Conservation (phyloP, 768 basidiomycete species). For the Podaxis sp. region DNA sequence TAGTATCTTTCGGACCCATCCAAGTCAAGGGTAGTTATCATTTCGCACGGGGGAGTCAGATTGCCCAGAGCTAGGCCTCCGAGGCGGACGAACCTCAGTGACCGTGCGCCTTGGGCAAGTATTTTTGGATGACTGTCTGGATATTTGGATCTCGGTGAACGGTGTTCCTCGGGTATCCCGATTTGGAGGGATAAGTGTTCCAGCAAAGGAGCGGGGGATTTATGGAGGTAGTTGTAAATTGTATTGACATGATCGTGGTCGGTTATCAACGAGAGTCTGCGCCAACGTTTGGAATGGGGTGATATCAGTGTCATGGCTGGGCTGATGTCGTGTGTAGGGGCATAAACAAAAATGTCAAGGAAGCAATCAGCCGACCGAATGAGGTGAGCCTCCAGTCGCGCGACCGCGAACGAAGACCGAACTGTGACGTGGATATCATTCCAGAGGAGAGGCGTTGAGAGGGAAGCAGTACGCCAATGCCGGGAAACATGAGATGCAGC, state of each 20-base stretch:
- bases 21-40: slow-evolving; percentile 37
- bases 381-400: slow-evolving; percentile 32
- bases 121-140: slow-evolving; percentile 25
- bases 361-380: slow-evolving; percentile 30
- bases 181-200: slow-evolving; percentile 36
- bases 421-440: slow-evolving; percentile 30
- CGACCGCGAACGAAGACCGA: slow-evolving; percentile 17
- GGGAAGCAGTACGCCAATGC: slow-evolving; percentile 37
- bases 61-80: slow-evolving; percentile 36
- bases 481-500: slow-evolving; percentile 40
- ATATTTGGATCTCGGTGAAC: slow-evolving; percentile 27
- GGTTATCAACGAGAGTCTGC: slow-evolving; percentile 29
- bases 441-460: slow-evolving; percentile 42
- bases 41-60: slow-evolving; percentile 31
- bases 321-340: slow-evolving; percentile 17
- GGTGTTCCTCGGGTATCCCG: slow-evolving; percentile 21
- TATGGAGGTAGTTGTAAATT: slow-evolving; percentile 23
- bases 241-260: slow-evolving; percentile 20
- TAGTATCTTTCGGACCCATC: slow-evolving; percentile 33
- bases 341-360: slow-evolving; percentile 29
- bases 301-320: slow-evolving; percentile 27
- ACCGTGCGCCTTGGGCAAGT: slow-evolving; percentile 26
- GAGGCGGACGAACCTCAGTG: slow-evolving; percentile 36
- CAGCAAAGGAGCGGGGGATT: slow-evolving; percentile 26
- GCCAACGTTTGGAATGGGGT: slow-evolving; percentile 34